Base-by-base conservation (phyloP, 371 early-diverging fungal genomes). In the Syncephalastrum racemosum region DNA sequence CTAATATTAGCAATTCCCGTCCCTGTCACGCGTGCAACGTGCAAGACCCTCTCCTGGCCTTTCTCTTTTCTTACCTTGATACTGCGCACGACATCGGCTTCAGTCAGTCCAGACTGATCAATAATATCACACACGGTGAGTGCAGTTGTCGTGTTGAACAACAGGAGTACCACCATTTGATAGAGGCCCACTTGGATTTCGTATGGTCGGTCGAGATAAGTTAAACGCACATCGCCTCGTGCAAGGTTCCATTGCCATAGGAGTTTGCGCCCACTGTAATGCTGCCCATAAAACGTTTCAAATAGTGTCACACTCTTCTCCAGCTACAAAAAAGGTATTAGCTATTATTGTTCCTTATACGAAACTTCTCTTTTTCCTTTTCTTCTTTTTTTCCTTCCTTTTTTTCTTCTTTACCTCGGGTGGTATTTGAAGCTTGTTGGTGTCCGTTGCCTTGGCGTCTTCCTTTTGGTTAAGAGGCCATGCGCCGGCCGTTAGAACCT, bases 231-330 rank as follows among this genome's bases (percentile, higher is more conserved):
- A 58, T 94, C 94, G 22, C 87, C 93, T 79, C 87, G 79, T 8
- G 86, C 88, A 58, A 93, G 71, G 65, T 93, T 89, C 86, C 89
- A 90, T 62, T 93, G 80, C 96, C 96, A 95, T 15, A 84, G 77
- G 51, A 95, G 61, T 55, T 88, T 87, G 45, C 96, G 82, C n/a
- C 96, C 96, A 52, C 62, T 90, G 59, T 91, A 85, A 43, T 85
- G 79, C 10, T 68, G 79, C 18, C 76, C 75, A 56, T 95, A 95
- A 68, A 89, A 94, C 2, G 62, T 66, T 20, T 87, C 80, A 71
- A 94, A 95, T n/a, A 81, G 68, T 27, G 82, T 65, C 5, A 91
- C 77, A 50, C 81, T 83, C 45, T 77, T 77, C 61, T 89, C 91
- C 20, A 94, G 65, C 85, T 89, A 60, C 4, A 46, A 18, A 40